These are phyloP conservation scores for Penicillium salamii DNA, from an alignment of 495 filamentous ascomycete species.

Conservation along the genomic window DNA sequence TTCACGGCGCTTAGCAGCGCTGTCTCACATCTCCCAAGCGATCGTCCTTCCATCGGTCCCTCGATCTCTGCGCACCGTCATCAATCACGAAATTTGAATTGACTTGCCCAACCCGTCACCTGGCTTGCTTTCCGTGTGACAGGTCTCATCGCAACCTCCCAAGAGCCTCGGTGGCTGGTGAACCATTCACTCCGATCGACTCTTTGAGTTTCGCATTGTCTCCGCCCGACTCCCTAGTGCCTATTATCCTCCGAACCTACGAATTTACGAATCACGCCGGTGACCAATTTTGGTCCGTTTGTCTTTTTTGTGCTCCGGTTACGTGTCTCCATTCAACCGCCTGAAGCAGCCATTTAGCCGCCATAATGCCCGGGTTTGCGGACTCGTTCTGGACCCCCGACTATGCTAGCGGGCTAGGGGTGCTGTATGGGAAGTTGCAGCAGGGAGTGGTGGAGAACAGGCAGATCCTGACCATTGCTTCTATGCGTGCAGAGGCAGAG, in stretches of 20 bases:
- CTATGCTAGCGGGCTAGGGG: constrained; percentile 89
- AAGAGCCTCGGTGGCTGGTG: constrained; percentile 6
- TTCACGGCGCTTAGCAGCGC: constrained; percentile 6
- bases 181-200: constrained; percentile 1
- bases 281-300: neutral
- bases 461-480: constrained; percentile 85
- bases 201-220: neutral
- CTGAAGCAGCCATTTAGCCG: constrained; percentile 3
- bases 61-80: constrained; percentile 7
- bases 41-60: constrained; percentile 5
- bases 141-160: neutral
- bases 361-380: constrained; percentile 77
- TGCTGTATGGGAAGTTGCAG: constrained; percentile 95
- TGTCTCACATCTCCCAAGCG: constrained; percentile 6
- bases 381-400: constrained; percentile 96
- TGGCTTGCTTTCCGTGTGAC: constrained; percentile 2
- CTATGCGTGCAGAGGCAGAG: constrained; percentile 94
- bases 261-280: neutral
- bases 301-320: neutral
- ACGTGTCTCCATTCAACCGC: neutral
- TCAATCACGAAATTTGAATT: neutral
- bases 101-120: constrained; percentile 2
- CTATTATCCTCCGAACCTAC: neutral
- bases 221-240: neutral
- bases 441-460: constrained; percentile 94